phyloP scores from a whole-genome alignment of 2,329 filamentous ascomycete species.

The Emericellopsis cladophorae region DNA sequence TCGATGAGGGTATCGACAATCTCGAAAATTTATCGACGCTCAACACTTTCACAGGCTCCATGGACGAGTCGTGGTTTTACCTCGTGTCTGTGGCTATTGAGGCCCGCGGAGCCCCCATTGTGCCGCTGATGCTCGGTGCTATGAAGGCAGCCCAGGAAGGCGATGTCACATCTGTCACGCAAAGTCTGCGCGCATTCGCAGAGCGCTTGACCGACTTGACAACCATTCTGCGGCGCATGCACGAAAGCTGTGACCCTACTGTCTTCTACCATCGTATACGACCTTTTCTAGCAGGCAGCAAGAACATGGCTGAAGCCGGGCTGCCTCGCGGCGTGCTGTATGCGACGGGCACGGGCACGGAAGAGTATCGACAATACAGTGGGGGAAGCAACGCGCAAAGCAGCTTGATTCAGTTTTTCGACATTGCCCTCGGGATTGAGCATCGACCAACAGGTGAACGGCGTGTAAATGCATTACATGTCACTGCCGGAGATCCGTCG shows the following conservation, averaged over 20 bases:
- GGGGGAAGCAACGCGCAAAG: constrained; percentile 96
- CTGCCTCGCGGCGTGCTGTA: constrained; percentile 80
- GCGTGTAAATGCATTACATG: constrained; percentile 12
- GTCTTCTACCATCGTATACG: constrained; percentile 94
- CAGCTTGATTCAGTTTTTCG: constrained; percentile 95
- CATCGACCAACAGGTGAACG: constrained; percentile 80
- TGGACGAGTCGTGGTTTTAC: constrained; percentile 99
- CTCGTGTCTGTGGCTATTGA: constrained; percentile 92
- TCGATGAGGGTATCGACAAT: constrained; percentile 67
- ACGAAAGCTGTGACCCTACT: constrained; percentile 87
- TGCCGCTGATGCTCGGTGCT: constrained; percentile 79
- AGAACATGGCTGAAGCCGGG: constrained; percentile 94
- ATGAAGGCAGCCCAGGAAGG: constrained; percentile 65
- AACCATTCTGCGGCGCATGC: constrained; percentile 71
- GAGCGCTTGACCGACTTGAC: constrained; percentile 81
- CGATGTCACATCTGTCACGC: constrained; percentile 59
- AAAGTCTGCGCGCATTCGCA: constrained; percentile 69
- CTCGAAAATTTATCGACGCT: constrained; percentile 82
- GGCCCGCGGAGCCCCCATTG: constrained; percentile 73
- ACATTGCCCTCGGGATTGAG: constrained; percentile 78
- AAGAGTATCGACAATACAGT: constrained; percentile 70
- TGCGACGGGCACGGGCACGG: constrained; percentile 59
- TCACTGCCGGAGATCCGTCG: constrained; percentile 8
- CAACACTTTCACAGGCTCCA: constrained; percentile 81
- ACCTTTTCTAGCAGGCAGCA: constrained; percentile 91